Conservation (phyloP, 805 yeast genomes). For the Phaffomyces opuntiae region DNA sequence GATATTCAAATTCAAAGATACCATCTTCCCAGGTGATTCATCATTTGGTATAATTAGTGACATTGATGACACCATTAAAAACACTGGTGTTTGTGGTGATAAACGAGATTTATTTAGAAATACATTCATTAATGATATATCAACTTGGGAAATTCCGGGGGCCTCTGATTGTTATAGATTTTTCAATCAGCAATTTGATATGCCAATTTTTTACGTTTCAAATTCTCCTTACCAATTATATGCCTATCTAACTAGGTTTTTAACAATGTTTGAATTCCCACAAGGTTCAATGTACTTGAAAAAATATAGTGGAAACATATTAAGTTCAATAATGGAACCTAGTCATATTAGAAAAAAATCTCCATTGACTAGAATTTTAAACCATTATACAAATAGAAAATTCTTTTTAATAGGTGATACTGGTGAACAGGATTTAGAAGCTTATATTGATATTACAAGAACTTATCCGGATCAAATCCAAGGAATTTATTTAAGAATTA, state of each 20-base stretch:
- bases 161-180: conserved; percentile 65
- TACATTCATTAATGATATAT: conserved; percentile 59
- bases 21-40: conserved; percentile 31
- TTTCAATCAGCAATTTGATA: conserved; percentile 34
- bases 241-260: conserved; percentile 37
- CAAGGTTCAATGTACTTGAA: conserved; percentile 79
- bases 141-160: conserved; percentile 66
- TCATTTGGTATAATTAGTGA: conserved; percentile 82
- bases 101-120: conserved; percentile 77
- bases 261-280: conserved; percentile 55
- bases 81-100: conserved; percentile 86
- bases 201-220: conserved; percentile 86
- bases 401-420: conserved; percentile 91
- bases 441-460: conserved; percentile 67
- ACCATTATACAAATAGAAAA: conserved; percentile 69
- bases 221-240: conserved; percentile 92
- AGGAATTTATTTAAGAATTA: conserved; percentile 77
- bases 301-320: conserved; percentile 75
- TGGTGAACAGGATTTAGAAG: conserved; percentile 92
- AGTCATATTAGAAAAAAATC: conserved; percentile 73
- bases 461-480: conserved; percentile 54
- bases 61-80: conserved; percentile 88
- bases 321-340: conserved; percentile 81
- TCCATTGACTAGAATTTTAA: conserved; percentile 52
- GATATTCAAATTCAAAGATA: conserved; percentile 39